Percentiles rank a stretch among this genome's conserved stretches.
These are phyloP conservation scores for Lathyrus oleraceus DNA, from an alignment of 306 rosid species.

Conservation along the genomic window DNA sequence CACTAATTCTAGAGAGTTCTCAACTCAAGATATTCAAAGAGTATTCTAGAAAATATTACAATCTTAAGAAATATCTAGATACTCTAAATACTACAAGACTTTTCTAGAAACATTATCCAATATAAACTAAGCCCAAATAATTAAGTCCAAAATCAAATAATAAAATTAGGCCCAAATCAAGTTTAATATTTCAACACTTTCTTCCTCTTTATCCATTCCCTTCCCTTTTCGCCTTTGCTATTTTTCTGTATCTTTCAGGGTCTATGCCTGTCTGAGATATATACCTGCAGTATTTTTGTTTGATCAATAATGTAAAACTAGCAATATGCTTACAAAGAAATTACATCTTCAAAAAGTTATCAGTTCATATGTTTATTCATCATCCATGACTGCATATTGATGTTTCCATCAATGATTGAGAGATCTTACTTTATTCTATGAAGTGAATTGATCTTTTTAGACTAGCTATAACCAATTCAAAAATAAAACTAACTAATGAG, in stretches of 20 bases:
- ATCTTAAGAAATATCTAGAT: too few relatives aligned
- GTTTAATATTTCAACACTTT: too few relatives aligned
- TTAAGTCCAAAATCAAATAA: too few relatives aligned
- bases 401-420: not conserved
- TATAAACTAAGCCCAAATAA: too few relatives aligned
- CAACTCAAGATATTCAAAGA: too few relatives aligned
- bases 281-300: slow-evolving; percentile 50
- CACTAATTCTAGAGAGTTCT: too few relatives aligned
- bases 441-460: not conserved
- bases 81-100: too few relatives aligned
- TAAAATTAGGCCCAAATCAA: too few relatives aligned
- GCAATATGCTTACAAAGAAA: not conserved
- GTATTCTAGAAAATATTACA: too few relatives aligned
- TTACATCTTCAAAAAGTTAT: not conserved
- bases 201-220: slow-evolving; percentile 74
- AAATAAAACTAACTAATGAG: not conserved
- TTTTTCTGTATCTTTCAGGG: slow-evolving; percentile 68
- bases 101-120: too few relatives aligned
- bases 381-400: not conserved
- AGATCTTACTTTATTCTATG: not conserved
- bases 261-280: slow-evolving; percentile 70
- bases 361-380: not conserved
- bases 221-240: slow-evolving; percentile 62
- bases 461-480: not conserved
- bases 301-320: not conserved